Conservation (phyloP, 345 rosid genomes). For the Limnanthes douglasii region DNA sequence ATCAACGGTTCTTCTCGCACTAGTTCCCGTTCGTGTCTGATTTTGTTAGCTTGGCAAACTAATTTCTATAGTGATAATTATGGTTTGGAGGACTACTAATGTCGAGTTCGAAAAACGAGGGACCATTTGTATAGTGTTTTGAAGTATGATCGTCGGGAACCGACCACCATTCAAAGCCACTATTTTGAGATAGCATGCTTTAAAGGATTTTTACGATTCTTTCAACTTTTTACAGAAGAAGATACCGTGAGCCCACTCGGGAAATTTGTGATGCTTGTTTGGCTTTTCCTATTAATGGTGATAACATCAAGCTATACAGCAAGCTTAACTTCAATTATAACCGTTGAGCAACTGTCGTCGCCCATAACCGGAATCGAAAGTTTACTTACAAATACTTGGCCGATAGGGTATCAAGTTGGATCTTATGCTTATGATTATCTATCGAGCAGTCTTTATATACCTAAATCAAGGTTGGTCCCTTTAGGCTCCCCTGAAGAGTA, state of each 20-base stretch:
- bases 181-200: no score
- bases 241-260: slow-evolving; percentile 42
- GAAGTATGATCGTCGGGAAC: no score
- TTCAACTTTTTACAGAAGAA: slow-evolving; percentile 40
- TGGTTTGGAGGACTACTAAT: no score
- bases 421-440: slow-evolving; percentile 56
- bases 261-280: slow-evolving; percentile 69
- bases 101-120: no score
- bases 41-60: no score
- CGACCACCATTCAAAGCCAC: no score
- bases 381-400: slow-evolving; percentile 41
- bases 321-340: slow-evolving; percentile 76
- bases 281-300: slow-evolving; percentile 86
- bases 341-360: slow-evolving; percentile 71
- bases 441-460: slow-evolving; percentile 33
- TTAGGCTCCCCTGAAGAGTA: slow-evolving; percentile 57
- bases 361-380: slow-evolving; percentile 73
- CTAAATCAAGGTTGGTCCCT: slow-evolving; percentile 39
- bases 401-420: slow-evolving; percentile 77
- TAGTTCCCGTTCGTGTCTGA: no score
- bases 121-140: no score
- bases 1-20: no score
- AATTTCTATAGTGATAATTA: no score
- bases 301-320: slow-evolving; percentile 89
- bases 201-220: slow-evolving; percentile 1